Evolutionary conservation across 176 grass and related monocot species (phyloP).

Genomic region (Avena insularis): DNA sequence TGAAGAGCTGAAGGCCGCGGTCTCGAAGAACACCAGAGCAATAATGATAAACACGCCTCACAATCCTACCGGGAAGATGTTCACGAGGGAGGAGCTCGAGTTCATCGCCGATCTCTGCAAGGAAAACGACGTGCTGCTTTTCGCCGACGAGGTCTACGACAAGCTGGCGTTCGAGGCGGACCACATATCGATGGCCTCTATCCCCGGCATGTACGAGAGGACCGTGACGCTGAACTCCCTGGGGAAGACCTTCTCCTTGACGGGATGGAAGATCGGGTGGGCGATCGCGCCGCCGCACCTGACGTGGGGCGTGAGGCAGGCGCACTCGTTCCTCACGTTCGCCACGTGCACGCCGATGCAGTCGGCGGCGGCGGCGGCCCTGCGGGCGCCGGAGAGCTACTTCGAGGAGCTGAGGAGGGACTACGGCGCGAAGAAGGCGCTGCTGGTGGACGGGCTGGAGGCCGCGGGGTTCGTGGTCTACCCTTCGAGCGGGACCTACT

Average conservation of each 20-base stretch:
- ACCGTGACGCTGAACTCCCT: constrained; percentile 97
- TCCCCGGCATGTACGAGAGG: constrained; percentile 92
- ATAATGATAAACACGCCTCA: constrained; percentile 99
- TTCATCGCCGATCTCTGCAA: constrained; percentile 85
- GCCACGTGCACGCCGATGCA: constrained; percentile 95
- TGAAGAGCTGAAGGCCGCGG: constrained; percentile 74
- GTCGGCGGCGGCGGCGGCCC: not conserved
- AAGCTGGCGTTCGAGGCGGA: constrained; percentile 88
- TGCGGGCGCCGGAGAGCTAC: no score
- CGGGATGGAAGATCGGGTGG: constrained; percentile 99
- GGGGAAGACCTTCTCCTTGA: constrained; percentile 96
- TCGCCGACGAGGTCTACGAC: constrained; percentile 95
- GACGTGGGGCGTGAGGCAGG: constrained; percentile 97
- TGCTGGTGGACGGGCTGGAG: constrained; percentile 80
- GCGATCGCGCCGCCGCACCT: constrained; percentile 84
- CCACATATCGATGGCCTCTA: constrained; percentile 87
- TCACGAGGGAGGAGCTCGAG: constrained; percentile 79
- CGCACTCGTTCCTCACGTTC: constrained; percentile 94
- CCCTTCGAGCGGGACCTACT: constrained; percentile 94
- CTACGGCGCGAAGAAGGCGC: constrained; percentile 59
- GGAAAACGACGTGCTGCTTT: constrained; percentile 91
- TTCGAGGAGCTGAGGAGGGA: no score
- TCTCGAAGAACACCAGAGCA: constrained; percentile 77
- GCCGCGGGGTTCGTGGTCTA: constrained; percentile 83
- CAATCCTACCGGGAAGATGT: constrained; percentile 99